A percentile compares a stretch with the other conserved stretches of the same genome.
These are phyloP conservation scores for Xylaria sp. DNA, from an alignment of 2,329 filamentous ascomycete species.

Conservation along the genomic window DNA sequence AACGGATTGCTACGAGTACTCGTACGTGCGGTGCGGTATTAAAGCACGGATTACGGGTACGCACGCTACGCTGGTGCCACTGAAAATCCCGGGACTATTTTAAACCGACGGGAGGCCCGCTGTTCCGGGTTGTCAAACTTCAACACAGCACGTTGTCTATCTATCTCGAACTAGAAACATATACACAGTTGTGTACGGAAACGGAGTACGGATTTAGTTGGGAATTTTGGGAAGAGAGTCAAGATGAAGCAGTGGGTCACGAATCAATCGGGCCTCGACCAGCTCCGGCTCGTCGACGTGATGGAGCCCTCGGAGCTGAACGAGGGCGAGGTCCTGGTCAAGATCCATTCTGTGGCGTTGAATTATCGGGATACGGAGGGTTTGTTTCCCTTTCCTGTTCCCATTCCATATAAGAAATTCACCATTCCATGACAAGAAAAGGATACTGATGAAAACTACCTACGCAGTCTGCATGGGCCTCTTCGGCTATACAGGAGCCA, in stretches of 20 bases:
- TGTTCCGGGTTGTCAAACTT: too few relatives aligned
- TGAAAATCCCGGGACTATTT: background rate
- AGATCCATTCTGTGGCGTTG: slow-evolving; percentile 42
- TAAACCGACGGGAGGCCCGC: background rate
- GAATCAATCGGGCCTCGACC: slow-evolving; percentile 50
- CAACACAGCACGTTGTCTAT: too few relatives aligned
- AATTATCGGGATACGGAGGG: slow-evolving; percentile 49
- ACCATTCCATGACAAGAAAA: too few relatives aligned
- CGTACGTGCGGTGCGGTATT: too few relatives aligned
- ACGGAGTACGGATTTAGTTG: background rate
- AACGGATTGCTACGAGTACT: too few relatives aligned
- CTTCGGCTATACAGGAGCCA: slow-evolving; percentile 60
- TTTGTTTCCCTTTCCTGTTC: slow-evolving; percentile 20
- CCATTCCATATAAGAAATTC: too few relatives aligned
- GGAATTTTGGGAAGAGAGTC: background rate
- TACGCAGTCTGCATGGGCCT: slow-evolving; percentile 55
- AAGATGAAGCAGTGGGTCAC: slow-evolving; percentile 48
- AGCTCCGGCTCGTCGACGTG: slow-evolving; percentile 41
- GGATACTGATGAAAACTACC: background rate
- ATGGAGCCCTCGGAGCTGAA: slow-evolving; percentile 42
- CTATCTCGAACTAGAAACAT: too few relatives aligned
- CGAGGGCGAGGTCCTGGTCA: slow-evolving; percentile 47
- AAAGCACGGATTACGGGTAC: too few relatives aligned
- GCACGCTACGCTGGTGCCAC: too few relatives aligned
- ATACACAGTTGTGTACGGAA: background rate